Conservation (phyloP, 768 basidiomycete species). For the Macrolepiota dolichaula region DNA sequence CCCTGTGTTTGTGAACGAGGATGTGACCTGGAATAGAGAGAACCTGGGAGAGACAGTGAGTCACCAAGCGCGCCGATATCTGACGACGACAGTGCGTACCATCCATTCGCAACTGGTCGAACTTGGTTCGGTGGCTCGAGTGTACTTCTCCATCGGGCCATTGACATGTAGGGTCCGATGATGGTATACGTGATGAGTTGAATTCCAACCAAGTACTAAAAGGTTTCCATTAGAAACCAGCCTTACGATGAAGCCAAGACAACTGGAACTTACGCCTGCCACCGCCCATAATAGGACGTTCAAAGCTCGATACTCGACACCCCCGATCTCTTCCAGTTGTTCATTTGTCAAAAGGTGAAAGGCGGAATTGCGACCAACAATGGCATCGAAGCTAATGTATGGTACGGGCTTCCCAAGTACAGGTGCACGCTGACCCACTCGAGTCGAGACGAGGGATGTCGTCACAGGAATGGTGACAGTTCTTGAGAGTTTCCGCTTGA, state of each 20-base stretch:
- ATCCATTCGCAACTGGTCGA: constrained; percentile 53
- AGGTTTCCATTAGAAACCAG: constrained; percentile 5
- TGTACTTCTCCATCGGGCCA: constrained; percentile 51
- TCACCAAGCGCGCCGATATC: not conserved
- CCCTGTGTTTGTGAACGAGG: constrained; percentile 88
- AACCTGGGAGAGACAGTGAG: constrained; percentile 56
- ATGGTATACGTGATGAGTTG: constrained; percentile 72
- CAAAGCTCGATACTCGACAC: constrained; percentile 88
- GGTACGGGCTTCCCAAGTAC: constrained; percentile 43
- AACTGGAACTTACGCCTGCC: constrained; percentile 49
- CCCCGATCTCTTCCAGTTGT: constrained; percentile 88
- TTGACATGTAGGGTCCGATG: constrained; percentile 78
- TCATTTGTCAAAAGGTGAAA: constrained; percentile 71
- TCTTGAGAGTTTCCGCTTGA: constrained; percentile 54
- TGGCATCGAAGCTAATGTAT: constrained; percentile 84
- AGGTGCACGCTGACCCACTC: constrained; percentile 37
- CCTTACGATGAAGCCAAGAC: not conserved
- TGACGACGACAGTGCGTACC: constrained; percentile 39
- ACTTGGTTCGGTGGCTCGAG: constrained; percentile 61
- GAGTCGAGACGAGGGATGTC: constrained; percentile 51
- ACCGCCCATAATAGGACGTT: constrained; percentile 82
- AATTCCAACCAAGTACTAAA: constrained; percentile 72
- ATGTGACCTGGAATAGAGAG: constrained; percentile 79
- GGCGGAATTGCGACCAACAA: constrained; percentile 79
- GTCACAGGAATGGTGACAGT: constrained; percentile 78